Evolutionary conservation across 2,329 filamentous ascomycete genomes (phyloP), one percentile per base, ranked within the genome.

Genomic region (Claviceps paspali): DNA sequence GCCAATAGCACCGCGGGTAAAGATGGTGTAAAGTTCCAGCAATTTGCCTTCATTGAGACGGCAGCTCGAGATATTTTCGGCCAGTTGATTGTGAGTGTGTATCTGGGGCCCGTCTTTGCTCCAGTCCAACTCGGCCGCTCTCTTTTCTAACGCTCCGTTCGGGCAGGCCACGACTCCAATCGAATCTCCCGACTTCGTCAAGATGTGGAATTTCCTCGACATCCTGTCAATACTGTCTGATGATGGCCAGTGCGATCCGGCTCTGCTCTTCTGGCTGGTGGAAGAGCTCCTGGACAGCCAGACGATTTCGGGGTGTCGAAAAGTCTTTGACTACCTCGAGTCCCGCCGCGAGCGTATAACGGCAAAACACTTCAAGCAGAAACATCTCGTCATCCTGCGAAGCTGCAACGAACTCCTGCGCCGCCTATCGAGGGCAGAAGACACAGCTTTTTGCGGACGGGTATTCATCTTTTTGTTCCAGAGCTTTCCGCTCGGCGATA

Each of bases 381-480:
- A 93, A 56, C 80, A 84, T 41, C 63, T 96, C 29, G 77, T 93
- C 40, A 91, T 96, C 46, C 64, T 98, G n/a, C 73, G 91, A 50
- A 82, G 82, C 42, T 98, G 91, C 61, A 98, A 96, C 56, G 91
- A 96, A 60, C 68, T 98, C 12, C 67, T 98, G n/a, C 78, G 88
- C 26, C 74, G 91, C 32, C 68, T 98, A 2, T 96, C 91, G n/a
- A 76, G 91, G 39, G 88, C 91, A 4, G 87, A 96, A 55, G 91
- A 98, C 57, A 92, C 91, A 0, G 86, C 92, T 1, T 98, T 99
- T 54, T 98, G 91, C 52, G 91, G 91, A 12, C 75, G 91, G 28
- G 91, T 99, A 19, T 96, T 96, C 58, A 95, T 98, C 45, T 99
- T 95, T 58, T 75, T 98, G 53, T 98, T 96, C 58, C 91, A 98